Conservation (phyloP, 148 eudicot genomes). For the Selenicereus undatus region DNA sequence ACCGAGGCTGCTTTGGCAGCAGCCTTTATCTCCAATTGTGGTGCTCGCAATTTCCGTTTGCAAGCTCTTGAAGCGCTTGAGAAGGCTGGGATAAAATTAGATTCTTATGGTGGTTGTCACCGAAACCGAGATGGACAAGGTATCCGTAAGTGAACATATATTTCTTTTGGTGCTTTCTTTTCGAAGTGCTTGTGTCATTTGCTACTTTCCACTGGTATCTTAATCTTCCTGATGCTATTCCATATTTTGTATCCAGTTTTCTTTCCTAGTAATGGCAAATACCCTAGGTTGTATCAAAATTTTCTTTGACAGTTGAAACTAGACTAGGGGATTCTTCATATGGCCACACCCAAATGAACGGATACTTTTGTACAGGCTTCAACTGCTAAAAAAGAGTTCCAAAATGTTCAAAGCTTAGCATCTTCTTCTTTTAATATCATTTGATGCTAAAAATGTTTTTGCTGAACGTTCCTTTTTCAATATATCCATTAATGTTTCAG, state of each 20-base stretch:
- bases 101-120: constrained; percentile 96
- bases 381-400: not conserved
- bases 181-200: not conserved
- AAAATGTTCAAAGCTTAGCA: not conserved
- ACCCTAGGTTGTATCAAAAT: not conserved
- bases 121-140: constrained; percentile 84
- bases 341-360: not conserved
- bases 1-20: constrained; percentile 88
- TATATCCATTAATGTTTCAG: constrained; percentile 38
- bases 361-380: not conserved
- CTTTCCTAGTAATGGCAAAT: not conserved
- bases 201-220: not conserved
- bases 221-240: not conserved
- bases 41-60: constrained; percentile 80
- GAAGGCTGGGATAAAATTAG: constrained; percentile 56
- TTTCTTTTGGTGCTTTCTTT: not conserved
- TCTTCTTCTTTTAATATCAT: not conserved
- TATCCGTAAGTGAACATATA: constrained; percentile 21
- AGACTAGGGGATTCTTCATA: not conserved
- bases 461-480: not conserved
- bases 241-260: not conserved
- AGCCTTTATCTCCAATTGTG: constrained; percentile 97
- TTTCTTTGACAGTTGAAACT: not conserved
- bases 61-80: constrained; percentile 93
- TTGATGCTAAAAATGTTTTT: not conserved